Base-by-base conservation (phyloP, 2,329 filamentous ascomycete genomes). In the Colletotrichum musae region DNA sequence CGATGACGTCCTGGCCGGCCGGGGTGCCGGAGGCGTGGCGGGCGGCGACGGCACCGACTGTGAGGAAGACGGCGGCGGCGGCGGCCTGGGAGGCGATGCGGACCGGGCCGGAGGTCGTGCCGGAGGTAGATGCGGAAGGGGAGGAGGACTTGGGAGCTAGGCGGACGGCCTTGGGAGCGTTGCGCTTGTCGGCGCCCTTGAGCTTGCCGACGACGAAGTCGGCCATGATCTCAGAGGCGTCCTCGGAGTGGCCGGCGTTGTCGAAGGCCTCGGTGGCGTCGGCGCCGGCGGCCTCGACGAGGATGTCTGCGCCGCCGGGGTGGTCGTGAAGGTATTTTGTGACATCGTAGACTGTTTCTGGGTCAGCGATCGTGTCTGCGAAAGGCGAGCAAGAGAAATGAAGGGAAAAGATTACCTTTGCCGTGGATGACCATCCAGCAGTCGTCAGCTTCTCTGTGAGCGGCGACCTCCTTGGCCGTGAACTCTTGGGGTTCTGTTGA, bases 221-320 rank as follows among this genome's bases (percentile, higher is more conserved):
- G 2, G 75, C 76, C 78, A 85, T 81, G 54, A 84, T 81, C 47
- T 84, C 83, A 58, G 75, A 78, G 3, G 84, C 84, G 64, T 86
- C 84, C 26, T 94, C 92, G 54, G 92, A 94, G 84, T 97, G 94
- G 52, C 93, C 93, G 45, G 94, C 93, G 75, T 95, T 92, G 81
- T 96, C 93, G 76, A 95, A 96, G 50, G 90, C 92, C 77, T 93
- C 91, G 51, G 92, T 93, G 56, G 92, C 91, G 80, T 96, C 93
- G 74, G 91, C 90, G 66, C 94, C 94, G 73, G 87, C 93, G 32
- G 93, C 91, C 71, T 95, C 93, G 68, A 93, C 84, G 48, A 96
- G 84, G 69, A 95, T 89, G 76, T 95, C 93, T 75, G 92, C 89
- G 77, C 94, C 94, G 74, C 93, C 93, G 62, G 89, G 89, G 70